Percentiles rank a stretch among this genome's conserved stretches.
Evolutionary conservation across 208 protist genomes (phyloP).

Genomic region (Crithidia brevicula): DNA sequence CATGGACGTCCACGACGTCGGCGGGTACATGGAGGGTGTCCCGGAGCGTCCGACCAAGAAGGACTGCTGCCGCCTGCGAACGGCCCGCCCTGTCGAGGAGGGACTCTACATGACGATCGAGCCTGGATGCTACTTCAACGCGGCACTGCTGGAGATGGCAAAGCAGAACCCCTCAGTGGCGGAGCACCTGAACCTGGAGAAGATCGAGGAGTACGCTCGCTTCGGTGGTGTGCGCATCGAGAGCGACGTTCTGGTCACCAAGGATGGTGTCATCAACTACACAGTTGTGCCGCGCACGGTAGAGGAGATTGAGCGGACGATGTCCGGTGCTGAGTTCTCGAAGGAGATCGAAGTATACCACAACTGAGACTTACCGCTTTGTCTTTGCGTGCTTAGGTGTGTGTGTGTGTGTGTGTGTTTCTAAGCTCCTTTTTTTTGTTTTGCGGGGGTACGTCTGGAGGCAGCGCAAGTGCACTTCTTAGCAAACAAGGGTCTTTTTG

Average conservation of each 20-base stretch:
- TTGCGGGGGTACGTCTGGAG: not conserved
- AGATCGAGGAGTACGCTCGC: constrained; percentile 73
- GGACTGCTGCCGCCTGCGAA: constrained; percentile 92
- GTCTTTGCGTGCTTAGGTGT: no score
- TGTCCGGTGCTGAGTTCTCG: constrained; percentile 72
- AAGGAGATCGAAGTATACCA: constrained; percentile 74
- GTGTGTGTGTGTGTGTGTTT: no score
- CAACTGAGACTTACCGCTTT: no score
- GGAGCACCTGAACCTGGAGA: constrained; percentile 88
- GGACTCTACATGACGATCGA: constrained; percentile 97
- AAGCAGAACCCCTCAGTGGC: constrained; percentile 67
- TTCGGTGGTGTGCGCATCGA: constrained; percentile 99
- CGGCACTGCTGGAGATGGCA: constrained; percentile 79
- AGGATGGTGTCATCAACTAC: constrained; percentile 84
- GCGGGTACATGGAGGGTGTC: constrained; percentile 91
- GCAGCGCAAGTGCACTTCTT: not conserved
- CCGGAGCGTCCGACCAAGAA: constrained; percentile 65
- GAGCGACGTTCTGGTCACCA: constrained; percentile 97
- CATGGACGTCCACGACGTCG: constrained; percentile 97
- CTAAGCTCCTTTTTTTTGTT: not conserved
- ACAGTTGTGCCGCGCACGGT: constrained; percentile 84
- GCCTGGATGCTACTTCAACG: constrained; percentile 95
- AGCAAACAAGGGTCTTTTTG: no score
- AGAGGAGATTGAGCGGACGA: constrained; percentile 87
- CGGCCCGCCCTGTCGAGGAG: constrained; percentile 87